Percentiles rank a stretch among this genome's conserved stretches.
These are phyloP conservation scores for Chrysochromulina tobinii DNA, from an alignment of 78 protist species.

Conservation along the genomic window DNA sequence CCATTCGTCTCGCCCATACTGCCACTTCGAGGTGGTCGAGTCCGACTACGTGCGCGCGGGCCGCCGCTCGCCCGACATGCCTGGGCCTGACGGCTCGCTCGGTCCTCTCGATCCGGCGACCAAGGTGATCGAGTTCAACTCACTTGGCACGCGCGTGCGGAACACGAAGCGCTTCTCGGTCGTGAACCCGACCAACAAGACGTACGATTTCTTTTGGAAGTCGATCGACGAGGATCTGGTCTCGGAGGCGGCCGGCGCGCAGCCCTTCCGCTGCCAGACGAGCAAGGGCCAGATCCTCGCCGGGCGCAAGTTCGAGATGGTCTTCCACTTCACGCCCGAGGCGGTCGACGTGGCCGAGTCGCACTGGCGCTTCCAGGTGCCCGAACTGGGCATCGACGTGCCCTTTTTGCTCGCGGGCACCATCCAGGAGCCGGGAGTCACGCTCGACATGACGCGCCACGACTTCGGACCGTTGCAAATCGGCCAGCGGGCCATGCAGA, in stretches of 20 bases:
- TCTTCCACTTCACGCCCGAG: constrained; percentile 73
- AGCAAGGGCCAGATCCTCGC: constrained; percentile 48
- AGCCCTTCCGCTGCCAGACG: constrained; percentile 51
- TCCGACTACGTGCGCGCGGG: constrained; percentile 61
- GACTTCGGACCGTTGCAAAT: constrained; percentile 64
- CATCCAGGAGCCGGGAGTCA: constrained; percentile 71
- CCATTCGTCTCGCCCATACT: constrained; percentile 46
- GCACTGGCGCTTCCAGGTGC: constrained; percentile 73
- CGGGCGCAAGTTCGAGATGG: constrained; percentile 74
- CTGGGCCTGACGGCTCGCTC: constrained; percentile 42
- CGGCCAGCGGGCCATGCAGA: constrained; percentile 35
- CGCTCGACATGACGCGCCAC: constrained; percentile 46
- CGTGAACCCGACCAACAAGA: constrained; percentile 72
- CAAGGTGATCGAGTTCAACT: constrained; percentile 66
- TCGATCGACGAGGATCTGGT: neutral
- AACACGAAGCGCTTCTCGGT: constrained; percentile 67
- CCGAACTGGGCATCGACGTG: constrained; percentile 32
- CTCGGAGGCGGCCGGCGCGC: neutral
- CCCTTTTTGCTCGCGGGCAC: constrained; percentile 76
- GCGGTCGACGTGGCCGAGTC: constrained; percentile 48
- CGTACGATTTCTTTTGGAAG: constrained; percentile 74
- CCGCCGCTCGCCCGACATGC: constrained; percentile 59
- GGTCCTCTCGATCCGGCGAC: constrained; percentile 55
- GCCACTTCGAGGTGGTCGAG: constrained; percentile 73
- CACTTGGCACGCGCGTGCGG: constrained; percentile 66